A percentile compares a stretch with the other conserved stretches of the same genome.
These are phyloP conservation scores for Ochromonas danica DNA, from an alignment of 108 stramenopile genomes.

Conservation along the genomic window DNA sequence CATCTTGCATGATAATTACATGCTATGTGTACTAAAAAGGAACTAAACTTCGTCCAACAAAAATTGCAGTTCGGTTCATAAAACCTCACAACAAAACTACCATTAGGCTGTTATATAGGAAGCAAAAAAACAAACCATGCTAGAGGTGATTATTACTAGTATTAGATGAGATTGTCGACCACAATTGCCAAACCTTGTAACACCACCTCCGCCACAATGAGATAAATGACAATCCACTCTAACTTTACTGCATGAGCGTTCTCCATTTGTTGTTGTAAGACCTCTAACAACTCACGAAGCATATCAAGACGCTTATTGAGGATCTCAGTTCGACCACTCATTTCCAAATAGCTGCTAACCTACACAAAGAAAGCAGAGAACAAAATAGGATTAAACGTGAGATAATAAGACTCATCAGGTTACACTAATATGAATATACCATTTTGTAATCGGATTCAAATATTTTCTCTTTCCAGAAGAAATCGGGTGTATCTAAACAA, in stretches of 20 bases:
- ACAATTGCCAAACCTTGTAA: conserved; percentile 39
- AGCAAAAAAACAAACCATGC: too few species aligned
- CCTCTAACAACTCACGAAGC: conserved; percentile 60
- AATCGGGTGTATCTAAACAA: conserved; percentile 52
- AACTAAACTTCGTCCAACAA: too few species aligned
- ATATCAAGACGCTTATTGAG: conserved; percentile 63
- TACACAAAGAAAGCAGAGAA: not conserved
- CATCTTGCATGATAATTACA: too few species aligned
- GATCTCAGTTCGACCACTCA: conserved; percentile 38
- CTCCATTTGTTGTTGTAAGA: conserved; percentile 48
- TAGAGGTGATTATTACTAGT: too few species aligned
- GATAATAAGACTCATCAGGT: not conserved
- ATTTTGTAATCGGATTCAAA: conserved; percentile 56
- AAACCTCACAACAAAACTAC: too few species aligned
- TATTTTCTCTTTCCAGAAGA: conserved; percentile 58
- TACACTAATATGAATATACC: not conserved
- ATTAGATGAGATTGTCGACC: too few species aligned
- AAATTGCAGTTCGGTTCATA: too few species aligned
- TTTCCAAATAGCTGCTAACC: conserved; percentile 29
- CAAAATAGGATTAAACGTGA: not conserved
- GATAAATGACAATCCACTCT: conserved; percentile 56
- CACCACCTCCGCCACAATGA: conserved; percentile 49
- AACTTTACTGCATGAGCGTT: conserved; percentile 43
- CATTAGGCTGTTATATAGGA: too few species aligned
- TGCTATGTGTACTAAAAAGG: too few species aligned